Evolutionary conservation across 2,329 filamentous ascomycete genomes (phyloP), one percentile per base, ranked within the genome.

Genomic region (Aspergillus unguis): DNA sequence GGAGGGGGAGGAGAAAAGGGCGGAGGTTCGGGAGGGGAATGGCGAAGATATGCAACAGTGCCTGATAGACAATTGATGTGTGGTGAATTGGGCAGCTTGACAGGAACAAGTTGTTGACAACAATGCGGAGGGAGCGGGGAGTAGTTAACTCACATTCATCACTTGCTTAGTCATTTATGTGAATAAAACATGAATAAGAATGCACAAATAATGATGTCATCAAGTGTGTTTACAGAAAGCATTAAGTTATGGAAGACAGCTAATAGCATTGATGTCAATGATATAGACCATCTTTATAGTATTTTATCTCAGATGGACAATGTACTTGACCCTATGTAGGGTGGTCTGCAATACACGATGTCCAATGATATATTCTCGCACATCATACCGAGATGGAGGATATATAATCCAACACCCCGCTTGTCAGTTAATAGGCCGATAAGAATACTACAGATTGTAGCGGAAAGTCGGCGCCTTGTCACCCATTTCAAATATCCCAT

Each of bases 1-100:
- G 56, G 54, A 60, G 63, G 55, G 56, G 62, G 59, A 35, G 63
- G 55, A 65, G 60, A 60, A 58, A 44, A 26, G 26, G 11, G 33
- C 33, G 33, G 11, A 17, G 10, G 33, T 6, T 17, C 11, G 33
- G 33, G 4, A 17, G 33, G 11, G 33, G 5, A 36, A 36, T 36
- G 33, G 33, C 11, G 33, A 6, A 36, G 7, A 36, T 10, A 36
- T 17, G 33, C 33, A 36, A 17, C 5, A 17, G 10, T 36, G 33
- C 33, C 33, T 36, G 33, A 36, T 17, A 7, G 4, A 17, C 17
- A 17, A 17, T 17, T 17, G 17, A 17, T 17, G 17, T 17, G 17
- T 17, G 17, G 17, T 5, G 33, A 36, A n/a, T 36, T 36, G 33
- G 33, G 33, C 33, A 35, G 32, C 32, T 35, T 35, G 32, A 36